Conservation (phyloP, 805 yeast genomes). For the Saccharomycopsis oosterbeekiorum region DNA sequence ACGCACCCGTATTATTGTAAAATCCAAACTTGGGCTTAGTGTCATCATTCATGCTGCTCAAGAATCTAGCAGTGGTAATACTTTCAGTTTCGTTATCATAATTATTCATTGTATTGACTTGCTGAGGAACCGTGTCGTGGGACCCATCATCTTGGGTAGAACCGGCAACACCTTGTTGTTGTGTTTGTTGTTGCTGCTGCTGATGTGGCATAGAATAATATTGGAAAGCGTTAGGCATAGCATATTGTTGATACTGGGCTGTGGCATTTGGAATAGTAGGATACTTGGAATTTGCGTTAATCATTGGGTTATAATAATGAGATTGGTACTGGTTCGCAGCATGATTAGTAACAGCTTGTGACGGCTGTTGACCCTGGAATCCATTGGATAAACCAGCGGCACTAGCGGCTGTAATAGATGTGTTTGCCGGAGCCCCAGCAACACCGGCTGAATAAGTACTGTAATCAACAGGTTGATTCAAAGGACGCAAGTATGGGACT, state of each 20-base stretch:
- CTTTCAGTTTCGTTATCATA: background rate
- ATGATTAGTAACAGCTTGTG: background rate
- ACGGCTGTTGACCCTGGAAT: constrained; percentile 8
- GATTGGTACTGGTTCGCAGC: constrained; percentile 1
- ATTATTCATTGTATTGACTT: background rate
- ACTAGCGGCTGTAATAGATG: background rate
- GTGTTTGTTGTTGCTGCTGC: constrained; percentile 5
- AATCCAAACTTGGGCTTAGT: background rate
- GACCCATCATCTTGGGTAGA: background rate
- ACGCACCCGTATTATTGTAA: background rate
- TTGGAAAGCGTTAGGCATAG: constrained; percentile 3
- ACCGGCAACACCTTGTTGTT: constrained; percentile 3
- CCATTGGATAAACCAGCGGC: background rate
- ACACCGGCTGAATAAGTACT: background rate
- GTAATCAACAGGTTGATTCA: constrained; percentile 9
- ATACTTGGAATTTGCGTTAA: background rate
- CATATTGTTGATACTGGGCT: constrained; percentile 1
- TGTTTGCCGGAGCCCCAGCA: background rate
- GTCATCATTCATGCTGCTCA: background rate
- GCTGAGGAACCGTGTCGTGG: constrained; percentile 6
- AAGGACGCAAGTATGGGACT: constrained; percentile 9
- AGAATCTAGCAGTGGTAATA: background rate
- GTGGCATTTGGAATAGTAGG: background rate
- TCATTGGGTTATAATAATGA: constrained; percentile 8
- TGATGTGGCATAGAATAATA: background rate